These are phyloP conservation scores for Exophiala phaeomuriformis DNA, from an alignment of 2,329 filamentous ascomycete genomes.

Conservation along the genomic window DNA sequence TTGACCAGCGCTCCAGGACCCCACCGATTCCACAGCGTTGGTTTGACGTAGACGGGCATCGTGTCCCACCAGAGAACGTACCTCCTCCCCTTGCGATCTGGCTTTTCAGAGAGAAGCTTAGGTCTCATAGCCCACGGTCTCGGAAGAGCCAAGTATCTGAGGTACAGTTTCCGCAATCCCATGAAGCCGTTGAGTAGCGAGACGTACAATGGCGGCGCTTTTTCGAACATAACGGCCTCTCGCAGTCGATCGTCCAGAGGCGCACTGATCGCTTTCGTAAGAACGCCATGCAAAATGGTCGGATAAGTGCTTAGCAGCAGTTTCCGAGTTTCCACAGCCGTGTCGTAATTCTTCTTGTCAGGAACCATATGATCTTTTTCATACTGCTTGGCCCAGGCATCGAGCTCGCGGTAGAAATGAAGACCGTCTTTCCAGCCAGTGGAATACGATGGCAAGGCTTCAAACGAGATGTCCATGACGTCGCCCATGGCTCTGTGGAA, in stretches of 20 bases:
- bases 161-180: conserved; percentile 45
- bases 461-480: conserved; percentile 54
- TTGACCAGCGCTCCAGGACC: conserved; percentile 49
- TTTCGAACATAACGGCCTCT: conserved; percentile 55
- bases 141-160: conserved; percentile 56
- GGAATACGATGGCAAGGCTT: conserved; percentile 33
- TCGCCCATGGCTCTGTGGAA: conserved; percentile 63
- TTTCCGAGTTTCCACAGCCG: conserved; percentile 52
- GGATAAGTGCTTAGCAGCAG: conserved; percentile 55
- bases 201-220: conserved; percentile 32
- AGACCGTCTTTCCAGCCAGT: conserved; percentile 41
- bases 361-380: conserved; percentile 51
- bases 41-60: conserved; percentile 58
- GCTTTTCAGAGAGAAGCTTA: conserved; percentile 40
- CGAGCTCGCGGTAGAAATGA: conserved; percentile 41
- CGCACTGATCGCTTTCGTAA: conserved; percentile 47
- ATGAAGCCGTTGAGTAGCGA: conserved; percentile 44
- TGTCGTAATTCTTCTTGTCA: conserved; percentile 26
- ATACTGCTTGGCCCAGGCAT: conserved; percentile 45
- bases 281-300: conserved; percentile 40
- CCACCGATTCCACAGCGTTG: conserved; percentile 57
- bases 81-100: conserved; percentile 48
- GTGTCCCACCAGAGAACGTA: conserved; percentile 49
- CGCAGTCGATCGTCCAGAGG: conserved; percentile 59
- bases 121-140: conserved; percentile 37